Percentiles rank a stretch among this genome's conserved stretches.
Conservation (phyloP, 176 grass and related monocot genomes). For the Bolboschoenus planiculmis region DNA sequence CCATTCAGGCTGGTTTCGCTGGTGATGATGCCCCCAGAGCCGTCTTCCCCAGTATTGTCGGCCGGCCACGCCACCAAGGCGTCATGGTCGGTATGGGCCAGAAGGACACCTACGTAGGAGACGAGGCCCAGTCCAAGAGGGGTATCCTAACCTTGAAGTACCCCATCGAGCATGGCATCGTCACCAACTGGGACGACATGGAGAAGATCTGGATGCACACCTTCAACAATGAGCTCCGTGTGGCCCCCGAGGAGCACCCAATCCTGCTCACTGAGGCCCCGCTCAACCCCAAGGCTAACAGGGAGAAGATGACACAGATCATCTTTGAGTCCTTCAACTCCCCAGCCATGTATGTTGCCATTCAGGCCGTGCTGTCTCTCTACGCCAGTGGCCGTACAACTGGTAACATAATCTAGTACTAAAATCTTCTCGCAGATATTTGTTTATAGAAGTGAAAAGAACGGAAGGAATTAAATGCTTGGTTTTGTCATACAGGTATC, state of each 20-base stretch:
- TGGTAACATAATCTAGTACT: not conserved
- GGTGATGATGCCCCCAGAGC: conserved; percentile 76
- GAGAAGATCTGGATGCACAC: conserved; percentile 90
- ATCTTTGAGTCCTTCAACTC: conserved; percentile 85
- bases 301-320: conserved; percentile 89
- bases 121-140: conserved; percentile 81
- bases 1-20: conserved; percentile 67
- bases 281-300: conserved; percentile 80
- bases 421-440: not conserved
- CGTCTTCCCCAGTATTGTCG: conserved; percentile 82
- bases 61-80: conserved; percentile 61
- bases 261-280: conserved; percentile 79
- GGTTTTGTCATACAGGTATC: conserved; percentile 35
- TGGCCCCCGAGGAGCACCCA: conserved; percentile 73
- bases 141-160: conserved; percentile 76
- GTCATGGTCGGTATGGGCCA: conserved; percentile 86
- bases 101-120: conserved; percentile 71
- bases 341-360: conserved; percentile 83
- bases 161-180: conserved; percentile 69
- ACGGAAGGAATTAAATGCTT: not conserved
- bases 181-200: conserved; percentile 88
- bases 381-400: conserved; percentile 58
- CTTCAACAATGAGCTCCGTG: conserved; percentile 79
- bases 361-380: conserved; percentile 78
- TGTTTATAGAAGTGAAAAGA: not conserved